Percentiles rank a stretch among this genome's conserved stretches.
phyloP scores from a whole-genome alignment of 2,329 filamentous ascomycete species.

The Colletotrichum paranaense region DNA sequence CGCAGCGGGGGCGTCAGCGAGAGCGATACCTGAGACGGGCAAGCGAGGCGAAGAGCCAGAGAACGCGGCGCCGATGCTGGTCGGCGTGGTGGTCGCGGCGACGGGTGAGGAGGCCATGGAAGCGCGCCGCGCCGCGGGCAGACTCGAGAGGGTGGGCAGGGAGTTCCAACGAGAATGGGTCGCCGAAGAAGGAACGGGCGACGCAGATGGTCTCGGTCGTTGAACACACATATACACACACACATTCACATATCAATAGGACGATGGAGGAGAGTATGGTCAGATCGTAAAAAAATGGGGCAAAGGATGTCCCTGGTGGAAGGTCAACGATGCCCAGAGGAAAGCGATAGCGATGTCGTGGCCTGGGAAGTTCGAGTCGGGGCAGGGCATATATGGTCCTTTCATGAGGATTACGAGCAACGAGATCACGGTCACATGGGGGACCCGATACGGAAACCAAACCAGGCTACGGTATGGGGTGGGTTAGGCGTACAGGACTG shows the following conservation, averaged over 20 bases:
- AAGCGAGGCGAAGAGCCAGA: slow-evolving; percentile 14
- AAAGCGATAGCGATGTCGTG: not conserved
- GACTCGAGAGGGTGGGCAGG: slow-evolving; percentile 65
- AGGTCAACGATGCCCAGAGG: not conserved
- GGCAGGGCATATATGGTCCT: not conserved
- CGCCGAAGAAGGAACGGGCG: slow-evolving; percentile 42
- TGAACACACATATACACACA: not conserved
- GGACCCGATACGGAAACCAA: slow-evolving; percentile 3
- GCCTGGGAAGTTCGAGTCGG: not conserved
- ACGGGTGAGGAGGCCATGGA: slow-evolving; percentile 59
- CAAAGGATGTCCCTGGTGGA: not conserved
- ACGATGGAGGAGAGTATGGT: not conserved
- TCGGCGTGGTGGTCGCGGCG: slow-evolving; percentile 65
- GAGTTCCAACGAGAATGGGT: slow-evolving; percentile 67
- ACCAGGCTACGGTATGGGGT: slow-evolving; percentile 9
- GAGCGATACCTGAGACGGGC: slow-evolving; percentile 15
- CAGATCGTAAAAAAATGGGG: not conserved
- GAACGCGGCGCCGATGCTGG: slow-evolving; percentile 60
- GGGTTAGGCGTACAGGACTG: slow-evolving; percentile 23
- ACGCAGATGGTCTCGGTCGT: slow-evolving; percentile 9
- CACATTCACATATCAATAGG: too few relatives aligned
- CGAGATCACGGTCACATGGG: slow-evolving; percentile 10
- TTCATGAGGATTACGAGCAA: slow-evolving; percentile 25
- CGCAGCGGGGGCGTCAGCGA: not conserved
- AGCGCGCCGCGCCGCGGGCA: slow-evolving; percentile 62